Evolutionary conservation across 2,329 filamentous ascomycete species (phyloP).

Genomic region (Paecilomyces variotii): DNA sequence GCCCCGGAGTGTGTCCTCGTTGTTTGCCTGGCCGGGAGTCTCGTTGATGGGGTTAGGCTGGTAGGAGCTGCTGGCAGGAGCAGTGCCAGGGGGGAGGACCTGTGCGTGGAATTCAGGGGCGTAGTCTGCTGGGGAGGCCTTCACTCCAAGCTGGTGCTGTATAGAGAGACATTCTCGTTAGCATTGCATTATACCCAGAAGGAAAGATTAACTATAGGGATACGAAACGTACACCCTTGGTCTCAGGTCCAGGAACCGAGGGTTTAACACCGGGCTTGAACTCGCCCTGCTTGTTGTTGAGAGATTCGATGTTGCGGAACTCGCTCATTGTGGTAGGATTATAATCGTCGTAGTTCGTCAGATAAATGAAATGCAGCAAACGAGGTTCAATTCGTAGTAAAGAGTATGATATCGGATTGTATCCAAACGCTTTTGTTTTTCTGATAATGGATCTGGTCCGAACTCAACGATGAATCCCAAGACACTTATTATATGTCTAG

Average conservation of each 20-base stretch:
- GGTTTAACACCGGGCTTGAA: conserved; percentile 43
- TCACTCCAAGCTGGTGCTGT: conserved; percentile 57
- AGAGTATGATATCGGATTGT: too few species aligned
- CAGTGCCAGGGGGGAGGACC: conserved; percentile 54
- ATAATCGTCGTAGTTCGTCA: not conserved
- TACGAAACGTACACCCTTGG: conserved; percentile 50
- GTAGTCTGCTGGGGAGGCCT: conserved; percentile 47
- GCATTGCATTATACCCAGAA: not conserved
- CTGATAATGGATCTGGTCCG: not conserved
- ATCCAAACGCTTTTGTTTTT: too few species aligned
- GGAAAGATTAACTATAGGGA: too few species aligned
- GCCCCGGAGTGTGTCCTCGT: conserved; percentile 28
- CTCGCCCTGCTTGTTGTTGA: conserved; percentile 47
- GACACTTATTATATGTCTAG: not conserved
- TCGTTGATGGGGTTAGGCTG: conserved; percentile 32
- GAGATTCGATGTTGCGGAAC: conserved; percentile 43
- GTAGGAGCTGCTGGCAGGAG: conserved; percentile 47
- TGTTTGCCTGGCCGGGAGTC: conserved; percentile 33
- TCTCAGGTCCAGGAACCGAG: not conserved
- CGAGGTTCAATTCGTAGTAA: not conserved
- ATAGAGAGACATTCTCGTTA: not conserved
- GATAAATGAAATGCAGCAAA: not conserved
- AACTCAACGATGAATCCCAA: not conserved
- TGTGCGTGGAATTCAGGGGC: conserved; percentile 59
- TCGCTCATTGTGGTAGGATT: conserved; percentile 14